phyloP scores from a whole-genome alignment of 176 grass and related monocot species.

The Puccinellia tenuiflora region DNA sequence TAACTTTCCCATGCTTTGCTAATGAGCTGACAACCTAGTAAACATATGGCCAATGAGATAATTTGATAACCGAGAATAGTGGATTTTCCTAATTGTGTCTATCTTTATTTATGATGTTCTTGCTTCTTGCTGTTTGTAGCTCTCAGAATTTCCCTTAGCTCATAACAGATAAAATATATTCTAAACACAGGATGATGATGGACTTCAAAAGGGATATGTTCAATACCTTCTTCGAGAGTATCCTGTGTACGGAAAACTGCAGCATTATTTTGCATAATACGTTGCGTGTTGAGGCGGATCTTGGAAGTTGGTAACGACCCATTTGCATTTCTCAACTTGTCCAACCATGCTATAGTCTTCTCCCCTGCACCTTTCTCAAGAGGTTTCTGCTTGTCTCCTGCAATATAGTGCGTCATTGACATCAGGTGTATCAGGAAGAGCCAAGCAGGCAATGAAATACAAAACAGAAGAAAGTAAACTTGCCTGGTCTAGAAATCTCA shows the following conservation, averaged over 20 bases:
- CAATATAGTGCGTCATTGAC: neutral
- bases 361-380: conserved; percentile 51
- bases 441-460: neutral
- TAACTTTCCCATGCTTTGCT: conserved; percentile 55
- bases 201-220: neutral
- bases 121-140: neutral
- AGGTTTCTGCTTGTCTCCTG: conserved; percentile 57
- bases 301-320: conserved; percentile 66
- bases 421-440: conserved; percentile 11
- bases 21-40: conserved; percentile 56
- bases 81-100: neutral
- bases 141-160: neutral
- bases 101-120: neutral
- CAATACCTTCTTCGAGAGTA: conserved; percentile 62
- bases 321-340: conserved; percentile 56
- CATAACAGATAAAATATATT: neutral
- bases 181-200: neutral
- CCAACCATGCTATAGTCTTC: conserved; percentile 68
- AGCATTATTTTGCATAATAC: conserved; percentile 79
- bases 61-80: neutral
- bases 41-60: neutral
- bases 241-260: conserved; percentile 83
- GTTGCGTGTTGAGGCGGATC: conserved; percentile 71
- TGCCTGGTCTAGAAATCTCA: conserved; percentile 62
- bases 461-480: conserved; percentile 6